Conservation (phyloP, 345 rosid species). For the Eucalyptus erythrocorys region DNA sequence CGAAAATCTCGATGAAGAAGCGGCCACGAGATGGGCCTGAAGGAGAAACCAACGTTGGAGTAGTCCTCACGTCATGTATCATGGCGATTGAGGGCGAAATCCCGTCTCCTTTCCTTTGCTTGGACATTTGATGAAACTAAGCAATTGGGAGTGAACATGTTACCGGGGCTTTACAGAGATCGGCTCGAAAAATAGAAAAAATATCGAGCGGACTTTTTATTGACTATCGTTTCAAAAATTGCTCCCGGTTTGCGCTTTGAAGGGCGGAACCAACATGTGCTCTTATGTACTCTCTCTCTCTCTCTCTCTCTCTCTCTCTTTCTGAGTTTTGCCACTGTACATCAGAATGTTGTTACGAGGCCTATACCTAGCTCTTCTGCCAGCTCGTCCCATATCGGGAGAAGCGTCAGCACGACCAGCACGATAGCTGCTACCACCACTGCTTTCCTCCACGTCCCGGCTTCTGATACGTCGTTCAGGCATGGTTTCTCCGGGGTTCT, state of each 20-base stretch:
- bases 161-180: neutral
- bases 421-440: slow-evolving; percentile 38
- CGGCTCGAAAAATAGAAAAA: neutral
- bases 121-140: neutral
- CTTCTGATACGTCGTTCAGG: slow-evolving; percentile 84
- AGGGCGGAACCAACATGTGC: neutral
- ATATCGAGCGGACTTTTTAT: neutral
- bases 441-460: slow-evolving; percentile 86
- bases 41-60: neutral
- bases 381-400: slow-evolving; percentile 90
- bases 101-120: neutral
- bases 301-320: neutral
- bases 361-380: slow-evolving; percentile 97
- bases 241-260: neutral
- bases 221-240: neutral
- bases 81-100: neutral
- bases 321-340: neutral
- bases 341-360: slow-evolving; percentile 59
- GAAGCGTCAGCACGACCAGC: slow-evolving; percentile 59
- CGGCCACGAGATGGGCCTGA: fast-evolving
- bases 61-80: neutral
- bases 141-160: neutral
- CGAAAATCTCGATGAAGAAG: no score
- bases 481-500: slow-evolving; percentile 89
- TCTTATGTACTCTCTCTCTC: neutral